A percentile compares a stretch with the other conserved stretches of the same genome.
phyloP scores from a whole-genome alignment of 192 early-diverging fungal species.

The Coemansia sp. region DNA sequence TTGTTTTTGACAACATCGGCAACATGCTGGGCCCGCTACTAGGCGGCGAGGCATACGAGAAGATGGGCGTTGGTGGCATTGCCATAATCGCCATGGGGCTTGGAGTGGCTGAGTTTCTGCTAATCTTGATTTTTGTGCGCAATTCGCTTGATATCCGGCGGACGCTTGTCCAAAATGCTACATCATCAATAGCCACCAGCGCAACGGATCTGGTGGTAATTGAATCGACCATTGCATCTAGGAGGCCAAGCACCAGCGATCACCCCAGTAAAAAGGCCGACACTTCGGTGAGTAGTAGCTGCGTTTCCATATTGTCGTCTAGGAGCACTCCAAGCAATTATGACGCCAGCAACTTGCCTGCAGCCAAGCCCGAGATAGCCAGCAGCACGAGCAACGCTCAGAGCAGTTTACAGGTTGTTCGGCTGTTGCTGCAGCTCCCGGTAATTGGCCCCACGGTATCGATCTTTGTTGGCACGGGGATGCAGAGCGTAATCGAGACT shows the following conservation, averaged over 20 bases:
- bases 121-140: slow-evolving; percentile 39
- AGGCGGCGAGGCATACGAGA: slow-evolving; percentile 43
- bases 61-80: slow-evolving; percentile 46
- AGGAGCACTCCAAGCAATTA: background rate
- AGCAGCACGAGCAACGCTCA: background rate
- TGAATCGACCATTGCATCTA: slow-evolving; percentile 9
- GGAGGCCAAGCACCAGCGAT: background rate
- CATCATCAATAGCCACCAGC: background rate
- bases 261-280: background rate
- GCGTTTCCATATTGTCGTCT: background rate
- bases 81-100: slow-evolving; percentile 37
- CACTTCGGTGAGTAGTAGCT: background rate
- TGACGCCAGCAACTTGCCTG: background rate
- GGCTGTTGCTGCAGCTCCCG: slow-evolving; percentile 25
- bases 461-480: slow-evolving; percentile 45
- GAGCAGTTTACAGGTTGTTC: slow-evolving; percentile 11
- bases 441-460: slow-evolving; percentile 42
- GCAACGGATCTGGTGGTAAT: background rate
- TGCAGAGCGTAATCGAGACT: slow-evolving; percentile 49
- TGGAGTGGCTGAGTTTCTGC: slow-evolving; percentile 24
- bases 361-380: background rate
- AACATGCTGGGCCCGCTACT: slow-evolving; percentile 49
- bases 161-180: background rate
- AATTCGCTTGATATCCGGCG: slow-evolving; percentile 45
- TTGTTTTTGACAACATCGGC: slow-evolving; percentile 51